Conservation (phyloP, 1,284 basidiomycete species). For the Apiotrichum gamsii region DNA sequence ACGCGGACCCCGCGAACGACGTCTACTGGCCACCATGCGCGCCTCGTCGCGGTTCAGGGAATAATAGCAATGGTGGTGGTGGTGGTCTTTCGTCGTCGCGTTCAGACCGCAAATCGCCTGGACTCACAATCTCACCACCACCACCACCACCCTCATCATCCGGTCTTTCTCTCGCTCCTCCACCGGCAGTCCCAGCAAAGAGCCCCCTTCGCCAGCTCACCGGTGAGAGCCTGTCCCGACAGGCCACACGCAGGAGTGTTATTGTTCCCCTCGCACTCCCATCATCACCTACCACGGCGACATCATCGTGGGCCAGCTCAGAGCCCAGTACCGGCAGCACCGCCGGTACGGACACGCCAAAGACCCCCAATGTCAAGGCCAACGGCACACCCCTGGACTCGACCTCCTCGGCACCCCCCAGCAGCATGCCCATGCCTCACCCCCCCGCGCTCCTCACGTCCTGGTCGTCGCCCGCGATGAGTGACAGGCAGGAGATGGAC, state of each 20-base stretch:
- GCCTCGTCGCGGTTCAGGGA: too few relatives aligned
- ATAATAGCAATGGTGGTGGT: too few relatives aligned
- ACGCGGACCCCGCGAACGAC: too few relatives aligned
- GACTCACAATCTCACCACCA: conserved; percentile 23
- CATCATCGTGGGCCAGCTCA: too few relatives aligned
- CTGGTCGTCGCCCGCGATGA: not conserved
- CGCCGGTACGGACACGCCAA: not conserved
- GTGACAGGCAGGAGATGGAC: not conserved
- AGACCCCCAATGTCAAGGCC: too few relatives aligned
- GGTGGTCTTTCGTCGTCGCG: conserved; percentile 1
- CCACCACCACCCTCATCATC: conserved; percentile 12
- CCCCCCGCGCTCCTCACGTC: conserved; percentile 1
- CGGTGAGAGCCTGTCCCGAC: not conserved
- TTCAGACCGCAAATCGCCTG: conserved; percentile 22
- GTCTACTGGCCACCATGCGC: too few relatives aligned
- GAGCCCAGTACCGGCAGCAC: too few relatives aligned
- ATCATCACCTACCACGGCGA: too few relatives aligned
- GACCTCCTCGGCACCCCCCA: too few relatives aligned
- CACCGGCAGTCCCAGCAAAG: conserved; percentile 41
- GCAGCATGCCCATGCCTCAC: not conserved
- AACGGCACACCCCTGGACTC: too few relatives aligned
- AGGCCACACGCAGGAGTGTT: too few relatives aligned
- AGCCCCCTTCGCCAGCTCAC: conserved; percentile 30
- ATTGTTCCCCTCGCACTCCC: too few relatives aligned
- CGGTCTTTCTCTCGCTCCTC: conserved; percentile 12